These are phyloP conservation scores for Daldinia decipiens DNA, from an alignment of 495 filamentous ascomycete genomes.

Conservation along the genomic window DNA sequence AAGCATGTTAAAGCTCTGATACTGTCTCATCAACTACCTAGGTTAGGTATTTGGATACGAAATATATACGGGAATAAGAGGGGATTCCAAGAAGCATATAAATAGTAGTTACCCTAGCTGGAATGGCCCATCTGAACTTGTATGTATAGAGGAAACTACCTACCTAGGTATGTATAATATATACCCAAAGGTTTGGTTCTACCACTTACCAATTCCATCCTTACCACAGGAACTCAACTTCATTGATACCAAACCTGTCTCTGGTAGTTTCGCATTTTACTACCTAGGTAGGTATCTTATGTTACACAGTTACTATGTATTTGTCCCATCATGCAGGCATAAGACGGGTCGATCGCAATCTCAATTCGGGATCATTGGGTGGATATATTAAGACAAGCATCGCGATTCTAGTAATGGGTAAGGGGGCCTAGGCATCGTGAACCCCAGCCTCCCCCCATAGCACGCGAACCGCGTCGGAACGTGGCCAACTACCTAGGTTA, in stretches of 20 bases:
- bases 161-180: too few relatives aligned
- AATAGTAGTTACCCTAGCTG: neutral
- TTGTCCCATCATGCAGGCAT: slow-evolving; percentile 1
- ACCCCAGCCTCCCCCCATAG: neutral
- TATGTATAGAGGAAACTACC: too few relatives aligned
- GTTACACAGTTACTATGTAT: neutral
- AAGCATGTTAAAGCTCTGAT: neutral
- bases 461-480: slow-evolving; percentile 2
- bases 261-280: neutral
- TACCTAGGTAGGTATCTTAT: neutral
- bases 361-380: slow-evolving; percentile 4
- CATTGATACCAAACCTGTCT: neutral
- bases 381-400: slow-evolving; percentile 12
- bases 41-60: slow-evolving; percentile 13
- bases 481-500: neutral
- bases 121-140: neutral
- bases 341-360: slow-evolving; percentile 38
- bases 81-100: neutral
- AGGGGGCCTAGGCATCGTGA: neutral
- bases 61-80: neutral
- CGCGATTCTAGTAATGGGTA: slow-evolving; percentile 1
- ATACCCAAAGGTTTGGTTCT: neutral
- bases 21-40: neutral
- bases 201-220: neutral
- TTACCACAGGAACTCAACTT: neutral